phyloP scores from a whole-genome alignment of 257 asterid species.

The Mentha longifolia region DNA sequence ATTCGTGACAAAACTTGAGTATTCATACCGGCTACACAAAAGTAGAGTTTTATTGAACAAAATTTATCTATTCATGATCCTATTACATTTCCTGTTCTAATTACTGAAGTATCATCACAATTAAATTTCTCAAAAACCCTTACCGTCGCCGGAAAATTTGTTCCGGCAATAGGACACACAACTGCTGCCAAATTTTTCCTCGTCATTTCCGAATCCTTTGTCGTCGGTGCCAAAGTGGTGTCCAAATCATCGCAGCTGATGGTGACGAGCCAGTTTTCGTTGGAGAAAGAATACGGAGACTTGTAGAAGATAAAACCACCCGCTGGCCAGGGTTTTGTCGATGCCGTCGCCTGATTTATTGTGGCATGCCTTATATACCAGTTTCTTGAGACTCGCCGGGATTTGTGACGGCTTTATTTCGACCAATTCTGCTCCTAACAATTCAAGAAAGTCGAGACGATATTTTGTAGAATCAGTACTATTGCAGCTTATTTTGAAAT shows the following conservation, averaged over 20 bases:
- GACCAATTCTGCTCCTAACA: not conserved
- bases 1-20: too few relatives aligned
- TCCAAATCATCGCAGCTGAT: not conserved
- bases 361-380: not conserved
- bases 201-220: too few relatives aligned
- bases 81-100: too few relatives aligned
- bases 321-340: too few relatives aligned
- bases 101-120: too few relatives aligned
- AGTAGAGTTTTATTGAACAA: too few relatives aligned
- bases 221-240: not conserved
- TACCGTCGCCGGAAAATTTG: too few relatives aligned
- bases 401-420: not conserved
- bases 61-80: too few relatives aligned
- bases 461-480: not conserved
- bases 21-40: too few relatives aligned
- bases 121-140: too few relatives aligned
- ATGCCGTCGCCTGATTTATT: not conserved
- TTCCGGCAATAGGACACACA: too few relatives aligned
- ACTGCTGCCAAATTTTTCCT: not conserved
- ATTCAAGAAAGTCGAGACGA: not conserved
- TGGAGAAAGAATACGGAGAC: not conserved
- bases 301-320: not conserved
- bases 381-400: not conserved
- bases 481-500: not conserved
- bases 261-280: not conserved